Evolutionary conservation across 2,329 filamentous ascomycete species (phyloP).

Genomic region (Ophiostoma sp.): DNA sequence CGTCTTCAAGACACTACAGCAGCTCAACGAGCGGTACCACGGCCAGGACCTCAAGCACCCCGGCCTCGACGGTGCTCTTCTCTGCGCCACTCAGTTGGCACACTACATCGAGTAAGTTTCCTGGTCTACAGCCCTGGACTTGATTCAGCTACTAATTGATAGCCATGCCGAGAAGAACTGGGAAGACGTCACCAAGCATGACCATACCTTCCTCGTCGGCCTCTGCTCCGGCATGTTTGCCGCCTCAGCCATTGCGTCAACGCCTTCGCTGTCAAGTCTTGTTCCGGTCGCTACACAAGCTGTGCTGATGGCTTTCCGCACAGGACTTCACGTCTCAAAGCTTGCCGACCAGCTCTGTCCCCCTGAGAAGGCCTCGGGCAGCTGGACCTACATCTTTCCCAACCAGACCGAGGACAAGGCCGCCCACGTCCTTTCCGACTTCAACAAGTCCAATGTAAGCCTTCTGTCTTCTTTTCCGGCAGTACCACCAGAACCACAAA

Average conservation of each 20-base stretch:
- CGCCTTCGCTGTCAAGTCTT: slow-evolving; percentile 56
- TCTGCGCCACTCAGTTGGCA: slow-evolving; percentile 60
- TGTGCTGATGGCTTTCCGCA: slow-evolving; percentile 61
- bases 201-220: slow-evolving; percentile 54
- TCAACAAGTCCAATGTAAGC: slow-evolving; percentile 51
- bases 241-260: slow-evolving; percentile 61
- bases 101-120: slow-evolving; percentile 62
- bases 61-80: slow-evolving; percentile 59
- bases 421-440: slow-evolving; percentile 48
- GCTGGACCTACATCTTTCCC: slow-evolving; percentile 64
- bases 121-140: neutral
- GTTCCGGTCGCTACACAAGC: slow-evolving; percentile 58
- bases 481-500: neutral
- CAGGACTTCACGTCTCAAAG: slow-evolving; percentile 51
- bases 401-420: slow-evolving; percentile 49
- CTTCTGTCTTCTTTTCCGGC: neutral
- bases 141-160: slow-evolving; percentile 31
- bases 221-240: slow-evolving; percentile 66
- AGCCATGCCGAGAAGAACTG: slow-evolving; percentile 52
- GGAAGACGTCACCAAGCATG: slow-evolving; percentile 46
- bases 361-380: slow-evolving; percentile 44
- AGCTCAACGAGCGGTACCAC: slow-evolving; percentile 61
- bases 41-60: slow-evolving; percentile 52
- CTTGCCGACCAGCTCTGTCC: slow-evolving; percentile 45
- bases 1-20: slow-evolving; percentile 56